Conservation (phyloP, 176 grass and related monocot genomes). For the Avena atlantica region DNA sequence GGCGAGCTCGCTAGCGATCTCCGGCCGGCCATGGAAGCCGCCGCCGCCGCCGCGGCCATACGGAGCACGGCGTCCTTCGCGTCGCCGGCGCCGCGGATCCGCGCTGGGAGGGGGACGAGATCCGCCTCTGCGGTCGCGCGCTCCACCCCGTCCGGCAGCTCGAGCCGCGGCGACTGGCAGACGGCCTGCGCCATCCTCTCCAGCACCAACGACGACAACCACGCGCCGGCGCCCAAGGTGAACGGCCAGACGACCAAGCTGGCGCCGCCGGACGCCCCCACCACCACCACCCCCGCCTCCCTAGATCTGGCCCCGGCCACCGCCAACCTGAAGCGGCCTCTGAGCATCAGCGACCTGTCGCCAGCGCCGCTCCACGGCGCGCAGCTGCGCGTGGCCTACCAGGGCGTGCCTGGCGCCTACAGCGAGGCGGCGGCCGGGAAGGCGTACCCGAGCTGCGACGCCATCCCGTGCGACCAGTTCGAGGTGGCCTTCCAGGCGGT, state of each 20-base stretch:
- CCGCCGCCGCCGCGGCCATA: background rate
- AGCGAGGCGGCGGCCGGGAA: constrained; percentile 72
- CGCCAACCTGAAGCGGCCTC: constrained; percentile 62
- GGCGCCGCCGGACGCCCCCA: background rate
- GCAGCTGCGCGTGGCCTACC: constrained; percentile 81
- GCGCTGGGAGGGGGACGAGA: background rate
- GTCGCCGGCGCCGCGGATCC: constrained; percentile 36
- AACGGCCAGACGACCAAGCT: constrained; percentile 14
- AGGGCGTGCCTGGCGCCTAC: constrained; percentile 80
- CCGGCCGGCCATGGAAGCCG: constrained; percentile 39
- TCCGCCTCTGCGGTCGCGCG: background rate
- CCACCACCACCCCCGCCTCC: background rate
- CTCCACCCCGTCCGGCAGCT: constrained; percentile 40
- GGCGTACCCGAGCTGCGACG: constrained; percentile 78
- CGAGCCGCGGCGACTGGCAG: constrained; percentile 68
- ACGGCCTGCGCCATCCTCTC: constrained; percentile 70
- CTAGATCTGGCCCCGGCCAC: constrained; percentile 63
- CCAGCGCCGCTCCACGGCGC: constrained; percentile 74
- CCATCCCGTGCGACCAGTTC: constrained; percentile 94
- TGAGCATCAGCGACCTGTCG: constrained; percentile 80
- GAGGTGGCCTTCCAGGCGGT: constrained; percentile 91
- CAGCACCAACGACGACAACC: constrained; percentile 35
- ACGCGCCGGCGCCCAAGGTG: background rate
- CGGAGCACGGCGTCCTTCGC: background rate
- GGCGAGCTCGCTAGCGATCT: background rate